Conservation (phyloP, 1,139 yeast genomes). For the Meyerozyma athensensis region DNA sequence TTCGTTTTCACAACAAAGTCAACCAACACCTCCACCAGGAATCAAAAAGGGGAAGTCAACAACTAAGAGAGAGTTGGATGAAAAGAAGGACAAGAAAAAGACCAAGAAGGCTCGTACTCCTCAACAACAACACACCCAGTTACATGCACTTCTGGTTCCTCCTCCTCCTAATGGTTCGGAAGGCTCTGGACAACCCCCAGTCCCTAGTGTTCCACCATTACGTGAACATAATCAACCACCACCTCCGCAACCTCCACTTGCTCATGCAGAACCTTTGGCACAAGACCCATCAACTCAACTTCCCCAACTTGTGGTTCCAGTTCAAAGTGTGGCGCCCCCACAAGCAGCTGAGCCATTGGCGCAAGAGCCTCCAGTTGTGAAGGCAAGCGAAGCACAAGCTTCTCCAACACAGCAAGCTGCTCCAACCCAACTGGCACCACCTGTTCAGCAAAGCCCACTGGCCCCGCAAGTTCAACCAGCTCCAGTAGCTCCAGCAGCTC, state of each 20-base stretch:
- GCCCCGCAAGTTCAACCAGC: slow-evolving; percentile 4
- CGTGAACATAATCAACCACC: slow-evolving; percentile 11
- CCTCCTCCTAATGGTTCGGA: slow-evolving; percentile 23
- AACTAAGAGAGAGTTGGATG: slow-evolving; percentile 37
- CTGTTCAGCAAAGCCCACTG: slow-evolving; percentile 2
- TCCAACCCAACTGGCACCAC: not conserved
- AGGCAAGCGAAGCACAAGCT: not conserved
- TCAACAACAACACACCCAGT: slow-evolving; percentile 14
- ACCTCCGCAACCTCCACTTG: slow-evolving; percentile 9
- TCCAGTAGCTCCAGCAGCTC: slow-evolving; percentile 3
- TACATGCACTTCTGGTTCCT: slow-evolving; percentile 28
- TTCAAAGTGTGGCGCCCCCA: slow-evolving; percentile 8
- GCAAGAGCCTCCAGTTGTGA: too few species aligned
- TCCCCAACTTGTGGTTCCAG: slow-evolving; percentile 1
- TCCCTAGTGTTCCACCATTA: slow-evolving; percentile 8
- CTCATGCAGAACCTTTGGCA: not conserved
- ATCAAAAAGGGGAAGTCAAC: slow-evolving; percentile 3
- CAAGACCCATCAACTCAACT: not conserved
- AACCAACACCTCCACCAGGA: slow-evolving; percentile 6
- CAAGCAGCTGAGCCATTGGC: slow-evolving; percentile 5
- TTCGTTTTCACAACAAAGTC: slow-evolving; percentile 11
- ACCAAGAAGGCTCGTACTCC: slow-evolving; percentile 17
- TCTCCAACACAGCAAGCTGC: not conserved
- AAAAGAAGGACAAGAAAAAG: slow-evolving; percentile 24
- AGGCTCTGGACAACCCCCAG: slow-evolving; percentile 7